Base-by-base conservation (phyloP, 2,329 filamentous ascomycete species). In the Talaromyces albobiverticillius region DNA sequence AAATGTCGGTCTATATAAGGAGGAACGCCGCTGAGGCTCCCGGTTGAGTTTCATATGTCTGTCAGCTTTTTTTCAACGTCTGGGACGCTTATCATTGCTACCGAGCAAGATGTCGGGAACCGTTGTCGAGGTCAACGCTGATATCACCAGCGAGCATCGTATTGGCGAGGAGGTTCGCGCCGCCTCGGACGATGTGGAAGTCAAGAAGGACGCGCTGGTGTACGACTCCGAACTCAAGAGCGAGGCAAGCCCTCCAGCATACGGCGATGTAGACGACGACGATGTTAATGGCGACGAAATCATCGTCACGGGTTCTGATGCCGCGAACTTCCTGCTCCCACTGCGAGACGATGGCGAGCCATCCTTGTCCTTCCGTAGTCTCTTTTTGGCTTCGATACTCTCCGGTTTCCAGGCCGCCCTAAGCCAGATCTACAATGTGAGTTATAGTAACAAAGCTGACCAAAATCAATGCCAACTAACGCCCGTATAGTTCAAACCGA, bases 331-430 rank as follows among this genome's bases (percentile, higher is more conserved):
- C 50, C 62, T 83, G 20, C 63, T 83, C 3, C 71, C 81, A 0
- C 56, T 82, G 51, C 72, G 81, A 4, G 81, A 84, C 59, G 81
- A 84, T 52, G 62, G 66, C n/a, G 77, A 83, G 25, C 64, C 66
- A 1, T 68, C 79, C 2, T 60, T 84, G 58, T 83, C 79, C 0
- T 80, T 83, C 55, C 78, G 81, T 36, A 76, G 77, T 48, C 55
- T 84, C 4, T 60, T 83, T 34, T 57, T 84, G 45, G 77, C 79
- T 2, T 77, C 78, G 0, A 58, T 64, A 2, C 71, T 83, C 3
- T 72, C 79, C 0, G 75, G 72, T 10, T 83, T 83, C 60, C 79
- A 82, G 58, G 77, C 80, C 22, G 75, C 79, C 41, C 80, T 83
- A 76, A 72, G 68, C 48, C 79, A 82, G 62, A 82, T 83, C 43